Conservation (phyloP, 2,329 filamentous ascomycete species). For the Endothia cerciana region DNA sequence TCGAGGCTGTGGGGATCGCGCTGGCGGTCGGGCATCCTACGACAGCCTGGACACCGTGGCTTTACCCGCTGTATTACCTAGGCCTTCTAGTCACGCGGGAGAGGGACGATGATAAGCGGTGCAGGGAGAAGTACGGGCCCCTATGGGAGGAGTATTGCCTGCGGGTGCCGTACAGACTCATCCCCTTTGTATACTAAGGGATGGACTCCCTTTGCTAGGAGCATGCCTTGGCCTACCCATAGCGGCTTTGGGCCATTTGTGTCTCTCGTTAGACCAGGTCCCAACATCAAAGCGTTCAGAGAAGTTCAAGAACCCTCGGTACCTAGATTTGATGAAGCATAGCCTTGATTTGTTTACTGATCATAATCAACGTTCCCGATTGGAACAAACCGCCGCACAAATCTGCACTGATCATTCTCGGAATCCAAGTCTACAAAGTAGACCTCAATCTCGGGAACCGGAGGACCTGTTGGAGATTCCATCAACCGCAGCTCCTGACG, state of each 20-base stretch:
- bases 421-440: too few species aligned
- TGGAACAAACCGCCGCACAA: too few species aligned
- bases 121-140: slow-evolving; percentile 23
- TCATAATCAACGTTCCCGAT: too few species aligned
- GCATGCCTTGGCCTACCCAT: too few species aligned
- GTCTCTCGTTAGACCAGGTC: too few species aligned
- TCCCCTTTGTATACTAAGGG: slow-evolving; percentile 23
- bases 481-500: too few species aligned
- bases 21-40: slow-evolving; percentile 18
- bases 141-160: slow-evolving; percentile 26
- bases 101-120: slow-evolving; percentile 23
- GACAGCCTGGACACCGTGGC: slow-evolving; percentile 14
- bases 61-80: slow-evolving; percentile 24
- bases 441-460: too few species aligned
- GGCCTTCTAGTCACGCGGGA: slow-evolving; percentile 17
- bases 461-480: too few species aligned
- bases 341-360: too few species aligned
- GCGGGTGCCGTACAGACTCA: slow-evolving; percentile 22
- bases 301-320: not conserved
- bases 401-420: too few species aligned
- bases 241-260: too few species aligned
- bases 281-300: not conserved
- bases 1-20: slow-evolving; percentile 23
- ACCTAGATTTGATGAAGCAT: too few species aligned
- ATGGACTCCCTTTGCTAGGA: not conserved